Evolutionary conservation across 2,329 filamentous ascomycete genomes (phyloP), one percentile per base, ranked within the genome.

Genomic region (Colletotrichum eleusines): DNA sequence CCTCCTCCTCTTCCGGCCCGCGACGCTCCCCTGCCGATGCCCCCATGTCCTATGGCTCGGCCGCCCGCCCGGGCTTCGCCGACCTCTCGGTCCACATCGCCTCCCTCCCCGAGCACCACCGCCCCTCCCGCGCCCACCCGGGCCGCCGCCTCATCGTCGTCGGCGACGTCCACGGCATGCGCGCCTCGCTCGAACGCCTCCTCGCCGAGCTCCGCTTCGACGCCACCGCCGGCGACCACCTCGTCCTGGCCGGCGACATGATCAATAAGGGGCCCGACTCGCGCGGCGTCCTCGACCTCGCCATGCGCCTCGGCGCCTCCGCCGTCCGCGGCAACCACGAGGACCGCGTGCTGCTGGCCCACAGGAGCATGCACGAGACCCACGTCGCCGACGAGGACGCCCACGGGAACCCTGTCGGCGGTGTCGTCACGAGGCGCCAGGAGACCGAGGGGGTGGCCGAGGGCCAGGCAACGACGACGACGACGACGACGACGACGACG

Each of bases 261-360:
- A 87, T 98, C 75, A 91, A 91, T 77, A 97, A 97, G 81, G 95
- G 95, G 0, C 94, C 95, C 14, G 91, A 97, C 80, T 95, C 93
- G 40, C 77, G 86, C 0, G 94, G 91, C 46, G 93, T 97, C 0
- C 86, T 98, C 58, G 88, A 92, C 69, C 85, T 94, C 51, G 91
- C 94, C 46, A 92, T 94, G 78, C 81, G 87, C 18, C 82, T 95
- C 46, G 88, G 89, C 61, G 95, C 95, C 28, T 93, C 91, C 38
- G 93, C 90, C 73, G 94, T 98, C 11, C 91, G 95, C 61, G 96
- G 96, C 23, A 98, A 98, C 81, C 93, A 97, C 81, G 96, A 99
- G 79, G 95, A 98, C 79, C 88, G 90, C 28, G 86, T 98, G 26
- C 86, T 98, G n/a, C 86, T 91, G 11, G 87, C 90, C 1, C 88